These are phyloP conservation scores for Monosporozyma aquatica DNA, from an alignment of 805 yeast species.

Conservation along the genomic window DNA sequence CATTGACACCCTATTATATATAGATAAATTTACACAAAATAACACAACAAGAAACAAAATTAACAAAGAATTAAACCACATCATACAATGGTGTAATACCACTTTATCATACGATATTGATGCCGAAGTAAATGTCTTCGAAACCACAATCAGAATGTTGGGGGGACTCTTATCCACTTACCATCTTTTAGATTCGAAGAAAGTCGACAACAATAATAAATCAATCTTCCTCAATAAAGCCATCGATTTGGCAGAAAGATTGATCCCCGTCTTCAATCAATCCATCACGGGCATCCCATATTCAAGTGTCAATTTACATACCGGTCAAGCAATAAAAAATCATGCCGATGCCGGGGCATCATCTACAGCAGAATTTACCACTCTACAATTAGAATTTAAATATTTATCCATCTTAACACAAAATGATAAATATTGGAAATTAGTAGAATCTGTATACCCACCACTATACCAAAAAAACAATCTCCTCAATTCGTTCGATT, in stretches of 20 bases:
- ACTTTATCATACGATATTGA: constrained; percentile 65
- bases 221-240: constrained; percentile 73
- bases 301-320: constrained; percentile 62
- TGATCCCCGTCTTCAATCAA: constrained; percentile 56
- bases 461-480: constrained; percentile 53
- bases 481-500: constrained; percentile 36
- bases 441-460: constrained; percentile 64
- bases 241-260: constrained; percentile 62
- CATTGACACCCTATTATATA: constrained; percentile 77
- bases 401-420: constrained; percentile 75
- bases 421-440: constrained; percentile 67
- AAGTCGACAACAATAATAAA: too few relatives aligned
- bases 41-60: constrained; percentile 16
- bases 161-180: constrained; percentile 87
- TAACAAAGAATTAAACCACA: constrained; percentile 50
- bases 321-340: constrained; percentile 50
- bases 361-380: constrained; percentile 83
- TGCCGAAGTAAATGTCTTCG: constrained; percentile 73
- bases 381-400: constrained; percentile 80
- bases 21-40: constrained; percentile 17
- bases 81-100: constrained; percentile 65
- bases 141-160: constrained; percentile 88
- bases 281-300: constrained; percentile 64
- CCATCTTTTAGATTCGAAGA: constrained; percentile 27
- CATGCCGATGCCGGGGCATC: constrained; percentile 70